phyloP scores from a whole-genome alignment of 176 grass and related monocot genomes.

The Coix lacrymajobi region DNA sequence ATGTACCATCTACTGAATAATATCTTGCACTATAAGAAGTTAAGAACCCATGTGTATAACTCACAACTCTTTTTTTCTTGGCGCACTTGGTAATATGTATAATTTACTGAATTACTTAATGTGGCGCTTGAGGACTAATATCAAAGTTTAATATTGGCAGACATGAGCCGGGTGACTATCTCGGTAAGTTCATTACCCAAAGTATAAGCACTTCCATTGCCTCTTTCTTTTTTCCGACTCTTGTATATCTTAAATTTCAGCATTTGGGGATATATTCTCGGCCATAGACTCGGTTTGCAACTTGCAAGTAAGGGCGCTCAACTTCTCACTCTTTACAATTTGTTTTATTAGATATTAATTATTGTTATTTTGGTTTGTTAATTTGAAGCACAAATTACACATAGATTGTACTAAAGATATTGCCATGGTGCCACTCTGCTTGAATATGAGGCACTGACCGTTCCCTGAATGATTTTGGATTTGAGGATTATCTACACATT shows the following conservation, averaged over 20 bases:
- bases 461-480: too few species aligned
- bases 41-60: not conserved
- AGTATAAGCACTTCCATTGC: not conserved
- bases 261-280: slow-evolving; percentile 85
- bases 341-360: too few species aligned
- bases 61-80: slow-evolving; percentile 26
- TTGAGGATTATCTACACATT: too few species aligned
- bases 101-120: slow-evolving; percentile 24
- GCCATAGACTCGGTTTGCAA: slow-evolving; percentile 92
- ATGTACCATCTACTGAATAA: not conserved
- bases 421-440: too few species aligned
- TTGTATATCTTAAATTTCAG: slow-evolving; percentile 26
- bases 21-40: not conserved
- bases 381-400: too few species aligned
- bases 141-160: slow-evolving; percentile 55
- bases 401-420: too few species aligned
- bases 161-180: slow-evolving; percentile 75
- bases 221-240: slow-evolving; percentile 25
- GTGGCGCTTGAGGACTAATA: slow-evolving; percentile 62
- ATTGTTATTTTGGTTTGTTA: too few species aligned
- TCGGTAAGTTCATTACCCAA: slow-evolving; percentile 42
- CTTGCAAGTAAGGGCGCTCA: slow-evolving; percentile 49
- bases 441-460: too few species aligned
- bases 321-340: too few species aligned
- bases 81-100: slow-evolving; percentile 40